These are phyloP conservation scores for Kwoniella dendrophila DNA, from an alignment of 768 basidiomycete genomes.

Conservation along the genomic window DNA sequence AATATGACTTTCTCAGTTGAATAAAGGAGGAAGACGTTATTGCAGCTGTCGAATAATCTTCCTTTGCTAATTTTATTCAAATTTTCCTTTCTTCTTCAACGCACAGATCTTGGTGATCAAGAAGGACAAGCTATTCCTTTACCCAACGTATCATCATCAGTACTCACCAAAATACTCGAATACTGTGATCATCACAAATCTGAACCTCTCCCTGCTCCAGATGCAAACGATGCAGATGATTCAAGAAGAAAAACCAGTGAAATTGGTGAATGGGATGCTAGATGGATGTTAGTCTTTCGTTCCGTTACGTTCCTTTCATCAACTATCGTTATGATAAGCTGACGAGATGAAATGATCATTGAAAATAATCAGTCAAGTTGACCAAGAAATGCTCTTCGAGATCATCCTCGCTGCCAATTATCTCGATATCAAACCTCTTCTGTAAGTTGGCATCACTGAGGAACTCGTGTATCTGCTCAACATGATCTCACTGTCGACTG, in stretches of 20 bases:
- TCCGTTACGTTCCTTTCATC: background rate
- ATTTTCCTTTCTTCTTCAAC: too few relatives aligned
- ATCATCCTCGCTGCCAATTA: constrained; percentile 99
- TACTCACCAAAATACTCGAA: constrained; percentile 76
- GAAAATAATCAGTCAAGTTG: constrained; percentile 61
- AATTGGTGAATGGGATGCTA: constrained; percentile 98
- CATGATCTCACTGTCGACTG: background rate
- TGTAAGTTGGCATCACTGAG: constrained; percentile 62
- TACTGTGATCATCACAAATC: constrained; percentile 99
- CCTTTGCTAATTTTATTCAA: too few relatives aligned
- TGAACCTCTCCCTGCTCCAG: constrained; percentile 85
- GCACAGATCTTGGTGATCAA: constrained; percentile 47
- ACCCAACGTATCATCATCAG: constrained; percentile 51
- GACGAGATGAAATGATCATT: constrained; percentile 11
- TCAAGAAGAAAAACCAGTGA: constrained; percentile 97
- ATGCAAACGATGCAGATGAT: constrained; percentile 69
- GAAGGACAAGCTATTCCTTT: constrained; percentile 45
- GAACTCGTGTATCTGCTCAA: background rate
- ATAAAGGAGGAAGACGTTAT: too few relatives aligned
- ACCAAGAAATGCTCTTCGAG: constrained; percentile 99
- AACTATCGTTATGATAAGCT: background rate
- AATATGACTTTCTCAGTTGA: too few relatives aligned
- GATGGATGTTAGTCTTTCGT: constrained; percentile 53
- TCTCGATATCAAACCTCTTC: constrained; percentile 96
- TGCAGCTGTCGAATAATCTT: too few relatives aligned